Percentiles rank a stretch among this genome's conserved stretches.
Conservation (phyloP, 305 asterid species). For the Fraxinus ornus region DNA sequence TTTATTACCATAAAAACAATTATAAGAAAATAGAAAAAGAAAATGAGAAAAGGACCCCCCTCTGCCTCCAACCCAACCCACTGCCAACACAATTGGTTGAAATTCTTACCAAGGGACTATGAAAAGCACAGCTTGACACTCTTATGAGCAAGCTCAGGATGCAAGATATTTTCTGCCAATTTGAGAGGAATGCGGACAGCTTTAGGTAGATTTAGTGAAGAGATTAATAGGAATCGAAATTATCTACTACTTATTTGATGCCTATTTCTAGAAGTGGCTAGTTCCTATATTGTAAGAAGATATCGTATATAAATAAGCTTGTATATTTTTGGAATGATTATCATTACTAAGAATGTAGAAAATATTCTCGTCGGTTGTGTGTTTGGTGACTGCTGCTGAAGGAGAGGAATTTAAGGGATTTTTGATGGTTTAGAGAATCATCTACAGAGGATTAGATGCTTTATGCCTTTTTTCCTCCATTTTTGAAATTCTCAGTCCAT, state of each 20-base stretch:
- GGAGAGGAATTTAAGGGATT: background rate
- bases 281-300: background rate
- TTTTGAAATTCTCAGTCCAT: background rate
- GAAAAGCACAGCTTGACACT: background rate
- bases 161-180: background rate
- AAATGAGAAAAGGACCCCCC: too few relatives aligned
- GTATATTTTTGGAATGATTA: background rate
- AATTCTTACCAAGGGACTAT: background rate
- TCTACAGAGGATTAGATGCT: background rate
- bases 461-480: background rate
- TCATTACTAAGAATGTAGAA: background rate
- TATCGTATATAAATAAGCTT: background rate
- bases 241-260: background rate
- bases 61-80: background rate
- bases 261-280: background rate
- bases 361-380: background rate
- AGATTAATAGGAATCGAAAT: background rate
- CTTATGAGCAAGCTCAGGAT: background rate
- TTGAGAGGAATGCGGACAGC: background rate
- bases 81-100: background rate
- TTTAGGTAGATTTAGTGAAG: background rate
- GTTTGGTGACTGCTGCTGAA: background rate
- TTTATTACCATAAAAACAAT: too few relatives aligned
- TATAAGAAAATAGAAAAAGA: too few relatives aligned
- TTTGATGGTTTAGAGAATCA: background rate